Conservation (phyloP, 257 asterid genomes). For the Solanum tarapatanum region DNA sequence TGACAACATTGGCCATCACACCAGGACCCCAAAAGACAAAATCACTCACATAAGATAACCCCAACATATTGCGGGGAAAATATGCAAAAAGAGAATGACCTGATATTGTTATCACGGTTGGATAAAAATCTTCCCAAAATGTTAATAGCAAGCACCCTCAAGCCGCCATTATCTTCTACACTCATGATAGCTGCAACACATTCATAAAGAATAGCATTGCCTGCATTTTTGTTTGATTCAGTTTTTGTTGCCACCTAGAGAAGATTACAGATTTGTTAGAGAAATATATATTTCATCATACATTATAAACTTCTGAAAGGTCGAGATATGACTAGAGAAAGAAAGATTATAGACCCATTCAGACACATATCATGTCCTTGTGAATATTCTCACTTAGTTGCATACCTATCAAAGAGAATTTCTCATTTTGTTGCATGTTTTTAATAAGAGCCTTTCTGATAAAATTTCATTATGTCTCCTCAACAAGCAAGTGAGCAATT, state of each 20-base stretch:
- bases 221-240: constrained; percentile 90
- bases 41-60: not conserved
- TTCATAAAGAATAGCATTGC: constrained; percentile 92
- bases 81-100: constrained; percentile 29
- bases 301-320: not conserved
- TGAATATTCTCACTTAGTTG: not conserved
- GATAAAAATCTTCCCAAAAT: constrained; percentile 97
- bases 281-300: not conserved
- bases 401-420: not conserved
- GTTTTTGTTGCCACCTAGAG: constrained; percentile 96
- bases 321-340: not conserved
- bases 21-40: not conserved
- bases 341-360: not conserved
- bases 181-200: constrained; percentile 92
- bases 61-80: not conserved
- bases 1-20: not conserved
- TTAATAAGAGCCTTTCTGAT: not conserved
- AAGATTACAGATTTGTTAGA: constrained; percentile 12
- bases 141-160: constrained; percentile 90
- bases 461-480: not conserved
- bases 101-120: constrained; percentile 92
- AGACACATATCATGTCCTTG: not conserved
- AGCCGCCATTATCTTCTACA: constrained; percentile 92
- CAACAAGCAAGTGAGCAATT: not conserved
- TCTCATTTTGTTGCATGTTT: not conserved